phyloP scores from a whole-genome alignment of 1,139 yeast species.

The Yamadazyma kanchanaburiensis region DNA sequence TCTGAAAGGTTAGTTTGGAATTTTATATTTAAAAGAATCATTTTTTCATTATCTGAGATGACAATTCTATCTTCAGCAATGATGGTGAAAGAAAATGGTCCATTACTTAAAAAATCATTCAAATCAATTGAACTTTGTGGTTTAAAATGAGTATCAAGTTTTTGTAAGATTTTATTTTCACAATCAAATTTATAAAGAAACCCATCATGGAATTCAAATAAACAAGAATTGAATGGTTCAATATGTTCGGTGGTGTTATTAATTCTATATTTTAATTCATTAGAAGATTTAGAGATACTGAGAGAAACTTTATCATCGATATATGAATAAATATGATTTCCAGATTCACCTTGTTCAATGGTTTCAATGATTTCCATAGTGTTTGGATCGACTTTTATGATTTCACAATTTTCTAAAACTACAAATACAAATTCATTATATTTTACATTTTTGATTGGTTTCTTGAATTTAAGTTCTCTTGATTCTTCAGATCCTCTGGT shows the following conservation, averaged over 20 bases:
- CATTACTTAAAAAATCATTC: slow-evolving; percentile 15
- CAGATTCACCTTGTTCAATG: slow-evolving; percentile 1
- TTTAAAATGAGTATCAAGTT: slow-evolving; percentile 19
- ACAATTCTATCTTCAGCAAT: slow-evolving; percentile 47
- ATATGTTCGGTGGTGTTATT: slow-evolving; percentile 4
- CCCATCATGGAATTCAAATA: slow-evolving; percentile 9
- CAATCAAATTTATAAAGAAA: slow-evolving; percentile 10
- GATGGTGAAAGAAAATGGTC: slow-evolving; percentile 21
- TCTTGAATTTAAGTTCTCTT: slow-evolving; percentile 12
- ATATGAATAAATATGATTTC: slow-evolving; percentile 5
- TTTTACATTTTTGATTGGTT: slow-evolving; percentile 33
- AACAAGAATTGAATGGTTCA: slow-evolving; percentile 5
- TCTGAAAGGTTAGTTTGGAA: slow-evolving; percentile 42
- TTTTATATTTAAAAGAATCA: slow-evolving; percentile 43
- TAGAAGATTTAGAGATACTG: slow-evolving; percentile 4
- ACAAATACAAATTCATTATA: slow-evolving; percentile 31
- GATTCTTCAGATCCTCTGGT: slow-evolving; percentile 26
- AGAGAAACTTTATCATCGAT: slow-evolving; percentile 4
- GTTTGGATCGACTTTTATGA: slow-evolving; percentile 28
- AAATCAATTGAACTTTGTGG: slow-evolving; percentile 19
- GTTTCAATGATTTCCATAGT: slow-evolving; percentile 6
- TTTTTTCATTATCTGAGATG: slow-evolving; percentile 33
- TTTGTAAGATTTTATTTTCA: slow-evolving; percentile 6
- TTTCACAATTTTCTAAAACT: slow-evolving; percentile 41
- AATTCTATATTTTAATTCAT: slow-evolving; percentile 7